Percentiles rank a stretch among this genome's conserved stretches.
Conservation (phyloP, 805 yeast species). For the Candida qinlingensis region DNA sequence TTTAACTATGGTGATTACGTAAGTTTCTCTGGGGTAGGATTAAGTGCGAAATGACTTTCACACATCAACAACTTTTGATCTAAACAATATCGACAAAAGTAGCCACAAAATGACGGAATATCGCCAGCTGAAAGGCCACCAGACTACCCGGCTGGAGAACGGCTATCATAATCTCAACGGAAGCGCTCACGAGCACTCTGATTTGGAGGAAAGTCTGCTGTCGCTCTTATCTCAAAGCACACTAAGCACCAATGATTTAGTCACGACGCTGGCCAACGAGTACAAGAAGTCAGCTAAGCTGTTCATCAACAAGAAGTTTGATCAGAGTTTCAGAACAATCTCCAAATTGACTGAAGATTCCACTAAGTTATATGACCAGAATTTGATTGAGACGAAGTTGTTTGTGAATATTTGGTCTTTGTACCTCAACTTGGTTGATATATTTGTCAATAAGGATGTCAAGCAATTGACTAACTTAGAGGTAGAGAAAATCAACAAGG, state of each 20-base stretch:
- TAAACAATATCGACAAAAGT: background rate
- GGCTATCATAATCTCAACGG: too few species aligned
- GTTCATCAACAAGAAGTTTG: constrained; percentile 23
- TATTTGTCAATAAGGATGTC: constrained; percentile 15
- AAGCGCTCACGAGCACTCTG: background rate
- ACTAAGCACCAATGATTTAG: background rate
- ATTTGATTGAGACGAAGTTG: constrained; percentile 10
- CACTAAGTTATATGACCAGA: constrained; percentile 7
- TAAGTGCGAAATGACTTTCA: background rate
- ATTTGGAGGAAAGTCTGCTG: constrained; percentile 2
- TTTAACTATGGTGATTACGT: too few species aligned
- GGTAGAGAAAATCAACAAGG: background rate
- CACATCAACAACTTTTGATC: background rate
- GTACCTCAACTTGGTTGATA: constrained; percentile 24
- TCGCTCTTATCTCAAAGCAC: constrained; percentile 6
- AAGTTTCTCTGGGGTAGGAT: background rate
- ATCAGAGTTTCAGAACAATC: constrained; percentile 12
- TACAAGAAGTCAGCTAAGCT: constrained; percentile 21
- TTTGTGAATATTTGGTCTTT: constrained; percentile 22
- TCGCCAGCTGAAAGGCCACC: background rate
- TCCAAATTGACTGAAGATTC: constrained; percentile 8
- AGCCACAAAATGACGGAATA: background rate
- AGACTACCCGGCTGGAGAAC: too few species aligned
- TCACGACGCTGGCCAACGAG: constrained; percentile 1
- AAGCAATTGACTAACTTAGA: constrained; percentile 1